Percentiles rank a stretch among this genome's conserved stretches.
These are phyloP conservation scores for Ilyonectria robusta DNA, from an alignment of 2,329 filamentous ascomycete genomes.

Conservation along the genomic window DNA sequence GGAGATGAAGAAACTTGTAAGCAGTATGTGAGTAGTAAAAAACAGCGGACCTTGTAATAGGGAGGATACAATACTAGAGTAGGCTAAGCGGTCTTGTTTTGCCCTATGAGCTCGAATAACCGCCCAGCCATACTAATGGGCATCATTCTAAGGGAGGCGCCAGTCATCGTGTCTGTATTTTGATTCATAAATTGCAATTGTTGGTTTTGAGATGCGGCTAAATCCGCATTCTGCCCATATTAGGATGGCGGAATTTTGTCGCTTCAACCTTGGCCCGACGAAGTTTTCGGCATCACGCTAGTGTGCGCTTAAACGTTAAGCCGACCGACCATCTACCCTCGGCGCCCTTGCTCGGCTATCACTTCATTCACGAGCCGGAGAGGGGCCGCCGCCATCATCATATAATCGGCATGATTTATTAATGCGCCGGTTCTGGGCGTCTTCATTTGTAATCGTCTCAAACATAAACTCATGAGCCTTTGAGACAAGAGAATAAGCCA, in stretches of 20 bases:
- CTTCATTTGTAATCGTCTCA: neutral
- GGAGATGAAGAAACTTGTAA: too few relatives aligned
- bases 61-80: too few relatives aligned
- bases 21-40: too few relatives aligned
- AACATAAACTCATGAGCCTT: neutral
- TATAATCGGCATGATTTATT: neutral
- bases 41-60: too few relatives aligned
- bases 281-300: neutral
- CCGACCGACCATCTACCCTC: neutral
- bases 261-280: neutral
- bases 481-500: neutral
- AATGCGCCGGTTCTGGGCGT: neutral
- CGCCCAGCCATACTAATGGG: too few relatives aligned
- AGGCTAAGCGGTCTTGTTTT: too few relatives aligned
- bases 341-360: neutral
- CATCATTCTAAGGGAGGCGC: too few relatives aligned
- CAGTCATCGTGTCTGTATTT: too few relatives aligned
- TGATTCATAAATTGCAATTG: too few relatives aligned
- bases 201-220: too few relatives aligned
- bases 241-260: neutral
- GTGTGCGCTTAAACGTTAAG: neutral
- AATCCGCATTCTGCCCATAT: too few relatives aligned
- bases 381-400: neutral
- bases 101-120: too few relatives aligned
- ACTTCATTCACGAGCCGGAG: neutral